phyloP scores from a whole-genome alignment of 441 rosid species.

The Isatis lusitanica region DNA sequence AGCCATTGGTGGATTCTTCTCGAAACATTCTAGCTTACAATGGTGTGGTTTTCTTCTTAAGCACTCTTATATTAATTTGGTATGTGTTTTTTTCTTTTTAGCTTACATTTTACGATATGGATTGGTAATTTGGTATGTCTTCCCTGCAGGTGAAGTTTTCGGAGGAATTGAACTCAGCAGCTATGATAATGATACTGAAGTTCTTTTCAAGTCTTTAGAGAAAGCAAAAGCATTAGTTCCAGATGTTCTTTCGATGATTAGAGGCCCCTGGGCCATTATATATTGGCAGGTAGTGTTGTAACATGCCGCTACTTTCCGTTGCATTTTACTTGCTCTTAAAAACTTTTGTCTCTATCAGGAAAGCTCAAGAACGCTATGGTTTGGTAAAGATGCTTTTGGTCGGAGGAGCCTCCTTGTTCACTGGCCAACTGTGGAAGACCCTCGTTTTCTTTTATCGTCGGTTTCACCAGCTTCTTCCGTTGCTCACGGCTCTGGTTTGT shows the following conservation, averaged over 20 bases:
- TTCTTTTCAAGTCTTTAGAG: constrained; percentile 54
- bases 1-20: constrained; percentile 63
- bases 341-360: constrained; percentile 39
- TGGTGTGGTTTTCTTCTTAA: constrained; percentile 42
- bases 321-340: constrained; percentile 8
- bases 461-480: constrained; percentile 61
- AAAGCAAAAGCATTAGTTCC: constrained; percentile 44
- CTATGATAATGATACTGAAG: constrained; percentile 63
- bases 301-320: neutral
- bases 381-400: constrained; percentile 88
- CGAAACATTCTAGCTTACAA: constrained; percentile 68
- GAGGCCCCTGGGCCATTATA: constrained; percentile 82
- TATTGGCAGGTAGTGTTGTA: constrained; percentile 77
- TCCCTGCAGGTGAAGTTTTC: constrained; percentile 63
- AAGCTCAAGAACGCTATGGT: constrained; percentile 81
- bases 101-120: neutral
- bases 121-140: neutral
- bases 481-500: constrained; percentile 53
- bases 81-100: neutral
- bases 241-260: constrained; percentile 65
- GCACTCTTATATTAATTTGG: neutral
- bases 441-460: constrained; percentile 68
- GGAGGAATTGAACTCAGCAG: constrained; percentile 60
- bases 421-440: constrained; percentile 69
- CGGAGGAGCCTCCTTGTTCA: constrained; percentile 89